Evolutionary conservation across 768 basidiomycete genomes (phyloP).

Genomic region (Auricularia sp.): DNA sequence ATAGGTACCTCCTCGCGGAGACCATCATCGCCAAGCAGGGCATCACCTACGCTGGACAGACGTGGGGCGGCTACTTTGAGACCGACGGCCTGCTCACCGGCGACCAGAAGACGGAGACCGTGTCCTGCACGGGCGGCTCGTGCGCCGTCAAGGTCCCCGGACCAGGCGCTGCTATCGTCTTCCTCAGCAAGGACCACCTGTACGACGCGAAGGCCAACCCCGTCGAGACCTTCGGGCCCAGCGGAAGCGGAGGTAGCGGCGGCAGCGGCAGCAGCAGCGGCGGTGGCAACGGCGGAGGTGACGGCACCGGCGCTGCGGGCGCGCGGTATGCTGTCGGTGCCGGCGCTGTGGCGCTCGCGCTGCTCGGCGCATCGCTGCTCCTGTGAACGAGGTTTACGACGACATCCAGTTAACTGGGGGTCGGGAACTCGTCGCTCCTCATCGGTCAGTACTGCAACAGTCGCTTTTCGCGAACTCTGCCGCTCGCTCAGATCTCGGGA

Average conservation of each 20-base stretch:
- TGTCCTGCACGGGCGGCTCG: slow-evolving; percentile 43
- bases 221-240: slow-evolving; percentile 32
- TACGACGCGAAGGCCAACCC: slow-evolving; percentile 23
- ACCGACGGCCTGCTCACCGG: slow-evolving; percentile 62
- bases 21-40: slow-evolving; percentile 40
- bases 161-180: slow-evolving; percentile 67
- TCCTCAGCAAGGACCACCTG: slow-evolving; percentile 39
- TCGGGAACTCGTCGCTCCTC: no score
- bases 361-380: no score
- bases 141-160: slow-evolving; percentile 57
- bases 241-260: not conserved
- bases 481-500: no score
- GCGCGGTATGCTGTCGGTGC: no score
- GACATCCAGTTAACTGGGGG: no score
- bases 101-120: slow-evolving; percentile 40
- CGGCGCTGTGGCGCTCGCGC: no score
- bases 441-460: no score
- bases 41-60: slow-evolving; percentile 73
- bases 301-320: not conserved
- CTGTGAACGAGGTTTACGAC: no score
- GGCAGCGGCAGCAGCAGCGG: not conserved
- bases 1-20: slow-evolving; percentile 51
- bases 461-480: no score
- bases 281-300: not conserved
- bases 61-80: slow-evolving; percentile 48